phyloP scores from a whole-genome alignment of 2,329 filamentous ascomycete genomes.

The Ophiocordyceps robertsii region DNA sequence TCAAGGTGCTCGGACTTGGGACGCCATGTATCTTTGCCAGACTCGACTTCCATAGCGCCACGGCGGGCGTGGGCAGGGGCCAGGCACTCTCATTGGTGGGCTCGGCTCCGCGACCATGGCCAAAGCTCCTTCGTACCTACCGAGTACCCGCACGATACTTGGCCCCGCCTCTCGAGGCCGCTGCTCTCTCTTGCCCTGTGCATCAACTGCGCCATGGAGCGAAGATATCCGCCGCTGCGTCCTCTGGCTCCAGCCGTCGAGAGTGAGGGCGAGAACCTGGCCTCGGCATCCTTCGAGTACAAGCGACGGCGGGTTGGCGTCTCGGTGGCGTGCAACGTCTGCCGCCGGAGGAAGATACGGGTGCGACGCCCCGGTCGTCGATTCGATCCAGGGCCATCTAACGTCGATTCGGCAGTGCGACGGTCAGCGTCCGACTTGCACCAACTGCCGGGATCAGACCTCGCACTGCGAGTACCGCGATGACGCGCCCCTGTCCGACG shows the following conservation, averaged over 20 bases:
- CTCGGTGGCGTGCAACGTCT: slow-evolving; percentile 11
- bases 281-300: background rate
- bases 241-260: background rate
- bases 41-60: background rate
- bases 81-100: background rate
- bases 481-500: slow-evolving; percentile 3
- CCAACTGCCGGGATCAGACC: slow-evolving; percentile 6
- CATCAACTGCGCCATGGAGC: background rate
- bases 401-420: slow-evolving; percentile 5
- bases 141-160: background rate
- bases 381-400: too few relatives aligned
- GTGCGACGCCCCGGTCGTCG: too few relatives aligned
- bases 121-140: background rate
- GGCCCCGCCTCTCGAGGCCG: background rate
- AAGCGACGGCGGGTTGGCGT: slow-evolving; percentile 11
- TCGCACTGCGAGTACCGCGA: slow-evolving; percentile 8
- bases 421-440: slow-evolving; percentile 8
- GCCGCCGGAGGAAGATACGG: slow-evolving; percentile 10
- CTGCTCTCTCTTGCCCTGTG: background rate
- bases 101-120: background rate
- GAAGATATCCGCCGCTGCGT: background rate
- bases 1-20: too few relatives aligned
- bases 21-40: too few relatives aligned
- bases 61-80: background rate
- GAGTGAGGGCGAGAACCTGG: background rate